Percentiles rank a stretch among this genome's conserved stretches.
Evolutionary conservation across 345 rosid genomes (phyloP).

Genomic region (Pugionium cornutum): DNA sequence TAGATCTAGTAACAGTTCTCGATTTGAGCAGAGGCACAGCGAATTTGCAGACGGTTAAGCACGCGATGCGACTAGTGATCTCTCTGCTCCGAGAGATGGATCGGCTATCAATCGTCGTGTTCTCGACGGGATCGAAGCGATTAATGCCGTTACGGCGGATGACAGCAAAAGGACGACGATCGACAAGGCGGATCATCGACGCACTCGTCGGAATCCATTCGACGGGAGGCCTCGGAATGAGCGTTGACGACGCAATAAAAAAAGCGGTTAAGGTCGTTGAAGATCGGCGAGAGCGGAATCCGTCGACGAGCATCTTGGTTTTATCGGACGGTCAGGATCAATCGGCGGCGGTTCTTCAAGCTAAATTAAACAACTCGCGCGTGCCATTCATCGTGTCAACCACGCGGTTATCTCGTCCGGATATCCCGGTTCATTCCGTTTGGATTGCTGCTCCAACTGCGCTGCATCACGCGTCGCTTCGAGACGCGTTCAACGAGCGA

Average conservation of each 20-base stretch:
- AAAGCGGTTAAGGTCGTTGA: slow-evolving; percentile 87
- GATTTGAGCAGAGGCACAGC: slow-evolving; percentile 57
- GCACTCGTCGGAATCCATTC: slow-evolving; percentile 47
- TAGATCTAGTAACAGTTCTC: slow-evolving; percentile 73
- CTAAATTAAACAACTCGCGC: slow-evolving; percentile 30
- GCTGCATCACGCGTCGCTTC: slow-evolving; percentile 42
- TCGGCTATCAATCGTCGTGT: slow-evolving; percentile 79
- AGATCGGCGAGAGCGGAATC: slow-evolving; percentile 79
- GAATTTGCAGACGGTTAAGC: slow-evolving; percentile 57
- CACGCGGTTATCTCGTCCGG: slow-evolving; percentile 56
- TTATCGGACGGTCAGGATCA: slow-evolving; percentile 59
- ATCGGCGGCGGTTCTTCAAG: slow-evolving; percentile 38
- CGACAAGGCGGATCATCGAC: slow-evolving; percentile 65
- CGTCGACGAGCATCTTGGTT: slow-evolving; percentile 58
- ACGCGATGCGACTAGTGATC: slow-evolving; percentile 60
- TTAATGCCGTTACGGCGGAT: slow-evolving; percentile 67
- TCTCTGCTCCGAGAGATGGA: slow-evolving; percentile 63
- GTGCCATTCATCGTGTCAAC: slow-evolving; percentile 48
- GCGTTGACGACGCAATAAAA: slow-evolving; percentile 69
- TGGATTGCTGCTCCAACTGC: slow-evolving; percentile 43
- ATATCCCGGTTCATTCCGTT: slow-evolving; percentile 64
- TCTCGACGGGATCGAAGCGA: slow-evolving; percentile 71
- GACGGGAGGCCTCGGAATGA: slow-evolving; percentile 52
- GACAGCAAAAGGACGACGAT: slow-evolving; percentile 72
- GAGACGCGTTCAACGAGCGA: slow-evolving; percentile 54